A percentile compares a stretch with the other conserved stretches of the same genome.
phyloP scores from a whole-genome alignment of 2,329 filamentous ascomycete species.

The Neonectria punicea region DNA sequence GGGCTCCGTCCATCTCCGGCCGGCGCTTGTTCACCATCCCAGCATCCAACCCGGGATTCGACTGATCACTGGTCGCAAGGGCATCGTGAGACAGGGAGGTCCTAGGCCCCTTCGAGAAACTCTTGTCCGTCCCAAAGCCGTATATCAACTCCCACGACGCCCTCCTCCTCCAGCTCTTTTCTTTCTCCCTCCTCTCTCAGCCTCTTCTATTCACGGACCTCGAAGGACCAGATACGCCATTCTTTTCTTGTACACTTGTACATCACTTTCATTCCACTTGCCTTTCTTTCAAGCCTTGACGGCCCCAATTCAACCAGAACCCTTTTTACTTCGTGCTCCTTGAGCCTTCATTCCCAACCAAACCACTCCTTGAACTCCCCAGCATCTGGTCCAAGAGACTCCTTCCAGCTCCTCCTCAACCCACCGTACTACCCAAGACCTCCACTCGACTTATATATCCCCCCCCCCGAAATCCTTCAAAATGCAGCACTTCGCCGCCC shows the following conservation, averaged over 20 bases:
- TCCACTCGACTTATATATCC: slow-evolving; percentile 9
- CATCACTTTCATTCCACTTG: slow-evolving; percentile 42
- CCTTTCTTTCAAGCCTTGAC: slow-evolving; percentile 46
- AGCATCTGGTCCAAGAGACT: slow-evolving; percentile 45
- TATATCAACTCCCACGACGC: slow-evolving; percentile 39
- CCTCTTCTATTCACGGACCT: slow-evolving; percentile 44
- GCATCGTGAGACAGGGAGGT: background rate
- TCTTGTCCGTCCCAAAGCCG: slow-evolving; percentile 18
- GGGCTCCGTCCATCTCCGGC: slow-evolving; percentile 19
- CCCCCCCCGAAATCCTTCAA: slow-evolving; percentile 18
- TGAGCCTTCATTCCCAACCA: slow-evolving; percentile 21
- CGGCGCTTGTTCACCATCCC: slow-evolving; percentile 29
- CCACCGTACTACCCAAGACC: background rate
- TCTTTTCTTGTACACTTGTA: slow-evolving; percentile 45
- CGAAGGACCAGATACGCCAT: slow-evolving; percentile 46
- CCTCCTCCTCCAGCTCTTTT: background rate
- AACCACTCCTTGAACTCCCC: slow-evolving; percentile 32
- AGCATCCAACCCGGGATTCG: slow-evolving; percentile 5
- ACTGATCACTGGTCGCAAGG: background rate
- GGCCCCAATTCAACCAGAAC: slow-evolving; percentile 35
- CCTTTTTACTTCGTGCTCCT: slow-evolving; percentile 25
- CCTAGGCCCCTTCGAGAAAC: slow-evolving; percentile 36
- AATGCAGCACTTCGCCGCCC: slow-evolving; percentile 39
- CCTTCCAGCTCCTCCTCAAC: slow-evolving; percentile 15
- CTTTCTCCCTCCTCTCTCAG: slow-evolving; percentile 20